Evolutionary conservation across 1,284 basidiomycete genomes (phyloP), one percentile per base, ranked within the genome.

Genomic region (Coriolopsis trogii): DNA sequence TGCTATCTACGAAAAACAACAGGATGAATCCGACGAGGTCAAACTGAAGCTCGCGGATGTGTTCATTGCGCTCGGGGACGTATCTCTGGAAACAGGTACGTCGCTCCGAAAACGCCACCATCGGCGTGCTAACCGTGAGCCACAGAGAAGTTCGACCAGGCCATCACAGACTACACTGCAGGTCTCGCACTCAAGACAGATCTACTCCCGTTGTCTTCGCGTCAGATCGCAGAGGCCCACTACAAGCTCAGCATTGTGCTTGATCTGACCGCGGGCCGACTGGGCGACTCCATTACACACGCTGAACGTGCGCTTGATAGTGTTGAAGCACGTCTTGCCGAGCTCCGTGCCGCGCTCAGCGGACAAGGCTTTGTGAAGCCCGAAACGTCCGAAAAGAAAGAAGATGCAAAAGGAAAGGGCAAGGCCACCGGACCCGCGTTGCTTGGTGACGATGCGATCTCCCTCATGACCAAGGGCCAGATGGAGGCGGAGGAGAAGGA

Each of bases 71-170:
- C 78, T 96, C 3, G 93, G 93, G 1, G 93, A 95, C 66, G 88
- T 96, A 6, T 93, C 90, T 15, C 73, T 93, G 53, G 93, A 96
- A 71, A 95, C 92, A 45, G 93, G 93, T 92, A 52, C 55, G 80
- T 66, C 18, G 24, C 29, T 6, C 37, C 31, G 6, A 15, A 33
- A 20, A 15, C 13, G 23, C 28, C 6, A 44, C 3, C 41, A 13
- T 13, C 15, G 6, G 23, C n/a, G 23, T n/a, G 16, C 21, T 55
- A 4, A 30, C 25, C 41, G 0, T 26, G 12, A 46, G 20, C 21
- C 51, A 33, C 71, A 95, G 93, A 96, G 70, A 95, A 95, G 74
- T 95, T 96, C 67, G 88, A 92, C 55, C 90, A 95, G 68, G 93
- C 93, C 0, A 89, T 93, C 48, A 77, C 79, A 18, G 93, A 96